Evolutionary conservation across 768 basidiomycete genomes (phyloP), one percentile per base, ranked within the genome.

Genomic region (Mycena belliarum): DNA sequence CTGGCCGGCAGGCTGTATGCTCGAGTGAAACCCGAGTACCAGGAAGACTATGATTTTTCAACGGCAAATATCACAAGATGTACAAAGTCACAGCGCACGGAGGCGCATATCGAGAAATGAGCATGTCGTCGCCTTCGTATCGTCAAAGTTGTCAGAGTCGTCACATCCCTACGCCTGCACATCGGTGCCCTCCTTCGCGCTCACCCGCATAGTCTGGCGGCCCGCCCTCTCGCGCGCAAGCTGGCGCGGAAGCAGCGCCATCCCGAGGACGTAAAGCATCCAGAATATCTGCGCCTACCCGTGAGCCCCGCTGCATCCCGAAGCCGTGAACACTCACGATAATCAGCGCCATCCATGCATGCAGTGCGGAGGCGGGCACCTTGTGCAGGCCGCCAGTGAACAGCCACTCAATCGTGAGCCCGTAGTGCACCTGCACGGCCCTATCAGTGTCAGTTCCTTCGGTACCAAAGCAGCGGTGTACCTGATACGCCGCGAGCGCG

Each of bases 401-500:
- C 18, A n/a, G 4, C 82, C 79, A 78, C 70, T 82, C 79, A n/a
- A 73, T 74, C 65, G 73, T 79, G 56, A 85, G 52, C 2, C 82
- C 83, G 37, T 76, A 77, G 63, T 81, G 79, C 9, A 79, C 78
- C 76, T 82, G 56, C 35, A 26, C n/a, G n/a, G n/a, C 32, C 23
- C 20, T 4, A 2, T 29, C 5, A 16, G 37, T 5, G 20, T 38
- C 8, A 33, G 14, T 26, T 20, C 4, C 32, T 12, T 7, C 37
- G 7, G 37, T 15, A 15, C 14, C 16, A 15, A 9, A 15, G 3
- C 12, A 35, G 45, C 21, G 6, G 57, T 63, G 55, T 47, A 80
- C 80, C 74, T 83, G 79, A 55, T 76, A 83, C 29, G 78, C 79
- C 2, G 83, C 82, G 23, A 86, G 69, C 2, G 70, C 78, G 48